Conservation (phyloP, 2,329 filamentous ascomycete genomes). For the Aspergillus luchuensis region DNA sequence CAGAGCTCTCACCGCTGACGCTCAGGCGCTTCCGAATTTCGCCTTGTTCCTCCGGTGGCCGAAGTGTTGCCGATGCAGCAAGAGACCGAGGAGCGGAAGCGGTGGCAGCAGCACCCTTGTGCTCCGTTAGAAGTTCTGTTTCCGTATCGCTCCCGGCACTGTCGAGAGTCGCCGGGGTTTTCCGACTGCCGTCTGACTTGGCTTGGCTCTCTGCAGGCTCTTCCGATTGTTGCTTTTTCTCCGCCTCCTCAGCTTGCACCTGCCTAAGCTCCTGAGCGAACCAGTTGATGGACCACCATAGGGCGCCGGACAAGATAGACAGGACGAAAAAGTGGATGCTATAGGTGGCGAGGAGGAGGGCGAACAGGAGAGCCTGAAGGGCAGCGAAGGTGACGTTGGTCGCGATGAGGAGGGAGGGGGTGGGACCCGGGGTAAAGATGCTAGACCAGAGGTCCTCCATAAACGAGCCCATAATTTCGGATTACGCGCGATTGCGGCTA, state of each 20-base stretch:
- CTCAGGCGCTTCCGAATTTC: constrained; percentile 50
- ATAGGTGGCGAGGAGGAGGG: constrained; percentile 76
- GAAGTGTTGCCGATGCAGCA: constrained; percentile 44
- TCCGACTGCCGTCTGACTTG: constrained; percentile 25
- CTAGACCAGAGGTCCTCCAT: constrained; percentile 82
- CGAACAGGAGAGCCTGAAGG: constrained; percentile 76
- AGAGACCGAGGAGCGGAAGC: constrained; percentile 20
- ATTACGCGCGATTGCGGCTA: constrained; percentile 6
- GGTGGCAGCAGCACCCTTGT: constrained; percentile 19
- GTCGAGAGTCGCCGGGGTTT: constrained; percentile 37
- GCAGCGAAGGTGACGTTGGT: constrained; percentile 87
- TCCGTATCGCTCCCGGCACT: constrained; percentile 49
- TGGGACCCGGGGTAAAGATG: constrained; percentile 90
- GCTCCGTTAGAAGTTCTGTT: constrained; percentile 36
- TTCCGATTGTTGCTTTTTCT: constrained; percentile 48
- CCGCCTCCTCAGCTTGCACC: constrained; percentile 52
- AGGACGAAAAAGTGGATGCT: constrained; percentile 88
- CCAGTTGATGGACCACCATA: constrained; percentile 98
- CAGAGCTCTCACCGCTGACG: constrained; percentile 53
- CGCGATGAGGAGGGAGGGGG: constrained; percentile 81
- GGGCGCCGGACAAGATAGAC: constrained; percentile 72
- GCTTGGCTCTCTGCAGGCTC: constrained; percentile 26
- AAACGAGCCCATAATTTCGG: constrained; percentile 51
- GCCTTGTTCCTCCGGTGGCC: constrained; percentile 46
- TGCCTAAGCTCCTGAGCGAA: constrained; percentile 70